Percentiles rank a stretch among this genome's conserved stretches.
phyloP scores from a whole-genome alignment of 2,329 filamentous ascomycete species.

The Colletotrichum siamense region DNA sequence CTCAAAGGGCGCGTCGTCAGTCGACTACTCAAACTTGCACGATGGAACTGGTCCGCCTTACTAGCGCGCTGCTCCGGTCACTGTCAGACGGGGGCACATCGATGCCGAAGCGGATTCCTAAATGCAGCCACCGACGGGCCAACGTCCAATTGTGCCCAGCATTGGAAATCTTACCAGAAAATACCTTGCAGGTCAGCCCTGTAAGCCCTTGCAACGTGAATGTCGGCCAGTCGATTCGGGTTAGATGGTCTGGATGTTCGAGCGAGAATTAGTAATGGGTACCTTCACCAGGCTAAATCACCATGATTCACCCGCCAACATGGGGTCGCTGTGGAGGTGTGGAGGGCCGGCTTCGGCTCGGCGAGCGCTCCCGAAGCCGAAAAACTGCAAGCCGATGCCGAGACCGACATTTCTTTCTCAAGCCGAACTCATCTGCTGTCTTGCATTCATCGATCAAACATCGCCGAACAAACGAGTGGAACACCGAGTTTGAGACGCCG shows the following conservation, averaged over 20 bases:
- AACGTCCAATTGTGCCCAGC: neutral
- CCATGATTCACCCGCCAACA: neutral
- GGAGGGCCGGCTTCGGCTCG: neutral
- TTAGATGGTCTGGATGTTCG: neutral
- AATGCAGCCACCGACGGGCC: neutral
- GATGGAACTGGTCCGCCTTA: neutral
- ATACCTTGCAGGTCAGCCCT: neutral
- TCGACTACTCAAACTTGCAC: neutral
- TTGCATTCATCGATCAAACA: neutral
- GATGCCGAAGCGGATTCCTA: neutral
- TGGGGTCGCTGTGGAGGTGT: neutral
- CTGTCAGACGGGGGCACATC: constrained; percentile 2
- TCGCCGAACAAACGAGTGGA: neutral
- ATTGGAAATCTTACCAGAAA: neutral
- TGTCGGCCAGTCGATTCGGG: constrained; percentile 5
- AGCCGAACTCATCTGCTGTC: neutral
- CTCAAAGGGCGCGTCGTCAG: constrained; percentile 13
- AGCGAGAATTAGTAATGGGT: neutral
- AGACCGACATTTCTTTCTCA: neutral
- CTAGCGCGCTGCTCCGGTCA: neutral
- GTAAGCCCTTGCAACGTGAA: neutral
- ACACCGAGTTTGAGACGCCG: neutral
- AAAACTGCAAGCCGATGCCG: neutral
- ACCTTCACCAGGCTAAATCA: neutral
- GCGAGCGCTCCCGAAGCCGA: constrained; percentile 6